Evolutionary conservation across 225 moss, liverwort and hornwort species (phyloP), one percentile per base, ranked within the genome.

Genomic region (Takakia lepidozioides): DNA sequence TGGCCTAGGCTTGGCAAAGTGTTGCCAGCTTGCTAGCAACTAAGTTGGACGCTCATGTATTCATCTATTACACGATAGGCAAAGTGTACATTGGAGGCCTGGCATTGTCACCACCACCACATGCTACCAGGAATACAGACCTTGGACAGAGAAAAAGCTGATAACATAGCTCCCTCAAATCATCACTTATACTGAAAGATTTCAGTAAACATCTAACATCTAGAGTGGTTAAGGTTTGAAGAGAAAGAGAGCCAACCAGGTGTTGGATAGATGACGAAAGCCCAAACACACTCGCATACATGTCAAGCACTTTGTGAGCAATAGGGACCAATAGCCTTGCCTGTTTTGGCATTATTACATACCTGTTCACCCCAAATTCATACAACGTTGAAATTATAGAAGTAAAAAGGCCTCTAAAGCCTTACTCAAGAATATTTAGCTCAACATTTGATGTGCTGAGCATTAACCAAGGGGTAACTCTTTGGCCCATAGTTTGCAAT

Each of bases 301-400:
- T 58, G 63, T 98, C 98, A 20, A 91, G 40, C n/a, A 98, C 76
- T 62, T 67, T 64, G 25, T 80, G 65, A 19, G 83, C 58, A 28
- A 98, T 62, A 57, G 91, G 87, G 37, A 98, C 52, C 59, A 98
- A 46, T 54, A 98, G 60, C 59, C 52, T 70, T 4, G 87, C 38
- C 16, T 72, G 78, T 57, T 62, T 91, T 10, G 98, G 91, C 21
- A 74, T 49, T 46, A 64, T 73, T 32, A 74, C 63, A 28, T 83
- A 51, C 57, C 79, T 90, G 69, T 30, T 46, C 6, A 47, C 20
- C 3, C n/a, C n/a, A n/a, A n/a, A n/a, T n/a, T n/a, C n/a, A n/a
- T n/a, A n/a, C n/a, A n/a, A n/a, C n/a, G n/a, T n/a, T n/a, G n/a
- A n/a, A n/a, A n/a, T n/a, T n/a, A n/a, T n/a, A n/a, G n/a, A n/a